A percentile compares a stretch with the other conserved stretches of the same genome.
phyloP scores from a whole-genome alignment of 73 alveolate species.

The Strombidium stylifer region DNA sequence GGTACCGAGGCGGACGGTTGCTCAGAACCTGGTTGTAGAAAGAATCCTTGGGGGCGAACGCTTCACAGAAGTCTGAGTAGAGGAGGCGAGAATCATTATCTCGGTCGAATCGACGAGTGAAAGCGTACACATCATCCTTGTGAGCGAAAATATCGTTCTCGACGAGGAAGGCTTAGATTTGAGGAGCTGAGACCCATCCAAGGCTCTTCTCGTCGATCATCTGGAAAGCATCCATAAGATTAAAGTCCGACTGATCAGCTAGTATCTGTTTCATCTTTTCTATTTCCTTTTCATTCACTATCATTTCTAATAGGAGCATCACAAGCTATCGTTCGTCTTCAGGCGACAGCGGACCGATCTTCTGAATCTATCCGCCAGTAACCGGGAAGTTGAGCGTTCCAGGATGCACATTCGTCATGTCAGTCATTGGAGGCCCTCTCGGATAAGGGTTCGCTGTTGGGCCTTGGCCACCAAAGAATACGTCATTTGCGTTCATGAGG shows the following conservation, averaged over 20 bases:
- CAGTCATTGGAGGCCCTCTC: too few relatives aligned
- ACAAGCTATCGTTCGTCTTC: constrained; percentile 53
- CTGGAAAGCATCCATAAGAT: constrained; percentile 58
- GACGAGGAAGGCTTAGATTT: constrained; percentile 20
- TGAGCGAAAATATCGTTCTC: constrained; percentile 28
- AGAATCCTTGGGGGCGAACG: constrained; percentile 43
- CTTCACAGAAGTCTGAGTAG: constrained; percentile 49
- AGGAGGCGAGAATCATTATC: constrained; percentile 50
- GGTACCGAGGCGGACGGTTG: constrained; percentile 9
- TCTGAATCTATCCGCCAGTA: too few relatives aligned
- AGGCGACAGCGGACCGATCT: constrained; percentile 15
- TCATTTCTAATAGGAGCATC: constrained; percentile 31
- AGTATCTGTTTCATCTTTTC: constrained; percentile 46
- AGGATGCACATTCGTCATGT: too few relatives aligned
- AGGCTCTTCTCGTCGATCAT: constrained; percentile 44
- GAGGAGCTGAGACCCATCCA: constrained; percentile 54
- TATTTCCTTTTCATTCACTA: constrained; percentile 40
- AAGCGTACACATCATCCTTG: constrained; percentile 28
- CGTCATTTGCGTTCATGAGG: too few relatives aligned
- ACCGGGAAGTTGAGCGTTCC: too few relatives aligned
- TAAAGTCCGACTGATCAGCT: constrained; percentile 49
- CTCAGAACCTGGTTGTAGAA: neutral
- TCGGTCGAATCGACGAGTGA: constrained; percentile 36
- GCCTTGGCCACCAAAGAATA: too few relatives aligned
- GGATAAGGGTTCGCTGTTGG: too few relatives aligned